These are phyloP conservation scores for Skeletonema tropicum DNA, from an alignment of 108 stramenopile species.

Conservation along the genomic window DNA sequence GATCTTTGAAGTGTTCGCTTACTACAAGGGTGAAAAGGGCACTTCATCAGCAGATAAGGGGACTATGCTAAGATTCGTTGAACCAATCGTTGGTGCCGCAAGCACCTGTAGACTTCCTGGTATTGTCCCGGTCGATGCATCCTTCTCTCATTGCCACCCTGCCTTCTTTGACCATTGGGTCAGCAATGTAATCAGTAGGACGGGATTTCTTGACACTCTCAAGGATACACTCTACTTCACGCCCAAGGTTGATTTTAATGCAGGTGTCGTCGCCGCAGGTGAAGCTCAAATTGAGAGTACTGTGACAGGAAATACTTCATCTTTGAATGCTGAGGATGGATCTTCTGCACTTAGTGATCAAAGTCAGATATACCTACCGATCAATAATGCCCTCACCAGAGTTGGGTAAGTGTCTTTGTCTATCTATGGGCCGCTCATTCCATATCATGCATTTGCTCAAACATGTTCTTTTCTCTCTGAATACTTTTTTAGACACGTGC, in stretches of 20 bases:
- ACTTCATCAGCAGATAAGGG: constrained; percentile 61
- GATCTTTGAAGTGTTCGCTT: constrained; percentile 85
- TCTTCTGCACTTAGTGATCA: constrained; percentile 69
- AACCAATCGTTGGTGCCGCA: constrained; percentile 15
- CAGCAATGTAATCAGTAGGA: constrained; percentile 69
- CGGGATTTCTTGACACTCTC: constrained; percentile 80
- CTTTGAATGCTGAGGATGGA: constrained; percentile 47
- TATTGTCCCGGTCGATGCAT: constrained; percentile 56
- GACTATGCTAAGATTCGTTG: constrained; percentile 78
- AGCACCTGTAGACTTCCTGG: constrained; percentile 64
- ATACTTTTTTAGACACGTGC: constrained; percentile 66
- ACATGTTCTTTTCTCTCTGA: constrained; percentile 1
- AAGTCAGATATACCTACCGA: constrained; percentile 89
- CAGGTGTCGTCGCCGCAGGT: constrained; percentile 90
- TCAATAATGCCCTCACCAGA: constrained; percentile 87
- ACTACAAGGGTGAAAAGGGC: constrained; percentile 61
- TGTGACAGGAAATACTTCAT: constrained; percentile 78
- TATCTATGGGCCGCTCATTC: not conserved
- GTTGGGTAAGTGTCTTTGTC: constrained; percentile 60
- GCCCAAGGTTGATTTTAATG: constrained; percentile 91
- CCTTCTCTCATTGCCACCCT: constrained; percentile 61
- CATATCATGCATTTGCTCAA: not conserved
- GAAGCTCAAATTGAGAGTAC: constrained; percentile 91
- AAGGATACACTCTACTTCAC: constrained; percentile 81
- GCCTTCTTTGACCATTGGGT: constrained; percentile 94